Evolutionary conservation across 2,329 filamentous ascomycete species (phyloP).

Genomic region (Fusarium austroafricanum): DNA sequence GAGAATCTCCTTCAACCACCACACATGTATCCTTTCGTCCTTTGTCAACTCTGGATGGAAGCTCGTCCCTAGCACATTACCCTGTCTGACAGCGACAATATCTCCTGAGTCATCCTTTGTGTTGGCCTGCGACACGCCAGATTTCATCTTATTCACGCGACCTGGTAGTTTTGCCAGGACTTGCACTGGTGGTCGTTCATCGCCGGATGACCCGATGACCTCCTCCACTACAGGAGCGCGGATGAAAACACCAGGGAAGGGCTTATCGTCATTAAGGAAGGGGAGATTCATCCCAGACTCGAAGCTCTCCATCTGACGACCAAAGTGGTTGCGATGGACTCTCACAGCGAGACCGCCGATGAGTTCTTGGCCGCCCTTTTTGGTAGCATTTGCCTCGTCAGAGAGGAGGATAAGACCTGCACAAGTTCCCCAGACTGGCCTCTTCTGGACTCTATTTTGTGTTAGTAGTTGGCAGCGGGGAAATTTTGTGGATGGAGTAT

Average conservation of each 20-base stretch:
- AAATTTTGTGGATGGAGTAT: not conserved
- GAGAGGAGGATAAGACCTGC: constrained; percentile 93
- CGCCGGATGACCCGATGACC: constrained; percentile 60
- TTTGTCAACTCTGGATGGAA: constrained; percentile 95
- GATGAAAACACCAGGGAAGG: constrained; percentile 90
- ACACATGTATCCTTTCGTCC: constrained; percentile 88
- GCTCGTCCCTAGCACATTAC: constrained; percentile 92
- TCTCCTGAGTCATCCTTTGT: constrained; percentile 68
- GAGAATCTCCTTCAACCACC: constrained; percentile 85
- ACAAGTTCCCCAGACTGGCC: constrained; percentile 95
- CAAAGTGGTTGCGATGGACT: constrained; percentile 95
- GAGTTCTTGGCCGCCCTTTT: constrained; percentile 90
- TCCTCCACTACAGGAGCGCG: constrained; percentile 92
- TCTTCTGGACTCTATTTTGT: constrained; percentile 72
- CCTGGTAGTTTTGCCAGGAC: constrained; percentile 64
- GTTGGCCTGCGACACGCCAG: constrained; percentile 53
- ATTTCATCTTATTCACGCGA: constrained; percentile 53
- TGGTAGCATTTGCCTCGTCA: constrained; percentile 87
- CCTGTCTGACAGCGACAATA: constrained; percentile 89
- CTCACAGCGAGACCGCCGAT: constrained; percentile 92
- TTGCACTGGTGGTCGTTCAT: constrained; percentile 57
- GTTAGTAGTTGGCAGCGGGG: not conserved
- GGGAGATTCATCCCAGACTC: constrained; percentile 78
- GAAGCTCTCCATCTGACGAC: constrained; percentile 92
- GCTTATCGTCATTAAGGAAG: constrained; percentile 65